These are phyloP conservation scores for Rosa lucieae DNA, from an alignment of 306 rosid genomes.

Conservation along the genomic window DNA sequence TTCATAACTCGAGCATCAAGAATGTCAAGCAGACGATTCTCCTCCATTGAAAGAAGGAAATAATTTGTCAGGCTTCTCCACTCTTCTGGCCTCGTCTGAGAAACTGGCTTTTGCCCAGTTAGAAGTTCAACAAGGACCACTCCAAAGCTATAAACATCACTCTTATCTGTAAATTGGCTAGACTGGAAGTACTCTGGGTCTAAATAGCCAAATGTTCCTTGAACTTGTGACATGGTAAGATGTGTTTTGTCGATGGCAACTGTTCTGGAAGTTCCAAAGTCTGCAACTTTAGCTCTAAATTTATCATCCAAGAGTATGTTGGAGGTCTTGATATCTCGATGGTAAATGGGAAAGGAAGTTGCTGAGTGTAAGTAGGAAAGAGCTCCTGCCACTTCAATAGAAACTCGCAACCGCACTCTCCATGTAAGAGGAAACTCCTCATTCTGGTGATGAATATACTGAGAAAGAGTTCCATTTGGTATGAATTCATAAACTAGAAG, in stretches of 20 bases:
- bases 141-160: conserved; percentile 15
- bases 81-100: neutral
- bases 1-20: conserved; percentile 7
- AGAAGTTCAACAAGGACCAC: conserved; percentile 8
- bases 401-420: conserved; percentile 5
- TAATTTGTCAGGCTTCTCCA: conserved; percentile 6
- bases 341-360: conserved; percentile 18
- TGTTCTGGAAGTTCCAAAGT: conserved; percentile 13
- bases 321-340: conserved; percentile 11
- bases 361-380: conserved; percentile 21
- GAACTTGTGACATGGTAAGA: neutral
- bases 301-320: conserved; percentile 6
- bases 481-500: too few species aligned
- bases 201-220: conserved; percentile 14
- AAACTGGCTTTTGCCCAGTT: neutral
- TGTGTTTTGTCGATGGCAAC: conserved; percentile 11
- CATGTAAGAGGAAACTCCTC: too few species aligned
- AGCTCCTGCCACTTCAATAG: conserved; percentile 20
- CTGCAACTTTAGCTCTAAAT: conserved; percentile 6
- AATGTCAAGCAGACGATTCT: neutral
- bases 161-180: conserved; percentile 7
- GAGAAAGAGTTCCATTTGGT: too few species aligned
- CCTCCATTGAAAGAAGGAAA: conserved; percentile 7
- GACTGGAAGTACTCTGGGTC: conserved; percentile 11
- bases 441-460: too few species aligned